Conservation (phyloP, 2,329 filamentous ascomycete species). For the Dactylellina drechsleri region DNA sequence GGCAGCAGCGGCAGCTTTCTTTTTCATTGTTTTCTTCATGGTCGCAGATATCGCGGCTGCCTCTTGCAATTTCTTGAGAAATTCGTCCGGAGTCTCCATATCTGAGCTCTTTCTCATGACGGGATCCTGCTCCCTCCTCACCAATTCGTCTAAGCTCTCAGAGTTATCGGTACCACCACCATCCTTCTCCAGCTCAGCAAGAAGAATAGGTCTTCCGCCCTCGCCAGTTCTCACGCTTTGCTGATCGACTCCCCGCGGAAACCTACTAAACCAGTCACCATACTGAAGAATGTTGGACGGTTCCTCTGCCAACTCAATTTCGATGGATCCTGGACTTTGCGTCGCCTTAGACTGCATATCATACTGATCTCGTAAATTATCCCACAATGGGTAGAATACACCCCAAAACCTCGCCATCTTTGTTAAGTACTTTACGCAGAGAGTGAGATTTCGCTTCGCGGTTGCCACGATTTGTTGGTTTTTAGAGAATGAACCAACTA, state of each 20-base stretch:
- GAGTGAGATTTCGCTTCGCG: constrained; percentile 84
- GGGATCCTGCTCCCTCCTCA: constrained; percentile 70
- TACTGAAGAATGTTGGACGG: constrained; percentile 83
- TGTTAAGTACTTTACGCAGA: constrained; percentile 87
- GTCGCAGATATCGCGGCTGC: constrained; percentile 66
- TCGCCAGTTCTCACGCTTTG: constrained; percentile 69
- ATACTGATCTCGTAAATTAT: constrained; percentile 90
- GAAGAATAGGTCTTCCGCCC: constrained; percentile 14
- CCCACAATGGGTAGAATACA: constrained; percentile 96
- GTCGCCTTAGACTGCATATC: constrained; percentile 66
- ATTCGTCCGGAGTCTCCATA: constrained; percentile 93
- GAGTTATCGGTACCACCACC: constrained; percentile 15
- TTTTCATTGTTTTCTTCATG: constrained; percentile 65
- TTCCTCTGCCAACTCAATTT: constrained; percentile 33
- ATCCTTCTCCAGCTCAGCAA: constrained; percentile 5
- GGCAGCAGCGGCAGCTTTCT: constrained; percentile 59
- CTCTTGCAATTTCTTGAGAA: constrained; percentile 76
- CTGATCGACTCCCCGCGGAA: constrained; percentile 84
- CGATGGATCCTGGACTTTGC: constrained; percentile 61
- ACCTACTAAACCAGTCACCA: constrained; percentile 95
- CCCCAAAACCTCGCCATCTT: constrained; percentile 99
- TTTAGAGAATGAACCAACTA: constrained; percentile 88
- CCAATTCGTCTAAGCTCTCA: constrained; percentile 37
- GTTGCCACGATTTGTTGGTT: constrained; percentile 78
- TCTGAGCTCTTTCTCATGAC: constrained; percentile 89